These are phyloP conservation scores for Polyporus tsugae DNA, from an alignment of 1,284 basidiomycete species.

Conservation along the genomic window DNA sequence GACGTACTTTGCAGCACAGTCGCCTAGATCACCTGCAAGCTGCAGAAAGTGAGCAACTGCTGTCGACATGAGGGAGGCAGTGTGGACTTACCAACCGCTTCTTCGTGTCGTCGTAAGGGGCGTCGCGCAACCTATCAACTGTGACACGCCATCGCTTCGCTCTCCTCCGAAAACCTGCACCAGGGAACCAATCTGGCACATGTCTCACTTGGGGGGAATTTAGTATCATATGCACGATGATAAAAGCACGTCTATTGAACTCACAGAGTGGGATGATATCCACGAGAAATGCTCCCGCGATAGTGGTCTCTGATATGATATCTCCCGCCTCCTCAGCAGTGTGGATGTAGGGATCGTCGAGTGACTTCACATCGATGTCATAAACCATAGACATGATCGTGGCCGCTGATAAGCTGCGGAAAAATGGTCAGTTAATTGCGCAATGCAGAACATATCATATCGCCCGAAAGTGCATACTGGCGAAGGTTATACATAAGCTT, in stretches of 20 bases:
- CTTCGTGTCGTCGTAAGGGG: conserved; percentile 30
- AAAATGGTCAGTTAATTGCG: not conserved
- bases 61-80: not conserved
- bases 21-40: conserved; percentile 14
- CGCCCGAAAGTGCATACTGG: conserved; percentile 32
- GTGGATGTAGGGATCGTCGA: conserved; percentile 37
- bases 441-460: not conserved
- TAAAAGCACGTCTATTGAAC: conserved; percentile 1
- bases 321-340: conserved; percentile 36
- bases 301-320: conserved; percentile 26
- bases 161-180: conserved; percentile 38
- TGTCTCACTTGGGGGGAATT: conserved; percentile 19
- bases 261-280: conserved; percentile 38
- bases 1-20: conserved; percentile 22
- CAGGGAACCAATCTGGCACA: conserved; percentile 40
- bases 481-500: conserved; percentile 36
- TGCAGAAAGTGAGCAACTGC: not conserved
- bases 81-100: conserved; percentile 26
- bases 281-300: conserved; percentile 35
- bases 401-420: conserved; percentile 33
- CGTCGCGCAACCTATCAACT: conserved; percentile 27
- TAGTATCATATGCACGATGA: not conserved
- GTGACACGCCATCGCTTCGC: conserved; percentile 29
- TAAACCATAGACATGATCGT: conserved; percentile 40
- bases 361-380: conserved; percentile 37